A percentile compares a stretch with the other conserved stretches of the same genome.
phyloP scores from a whole-genome alignment of 2,329 filamentous ascomycete genomes.

The Colletotrichum theobromicola region DNA sequence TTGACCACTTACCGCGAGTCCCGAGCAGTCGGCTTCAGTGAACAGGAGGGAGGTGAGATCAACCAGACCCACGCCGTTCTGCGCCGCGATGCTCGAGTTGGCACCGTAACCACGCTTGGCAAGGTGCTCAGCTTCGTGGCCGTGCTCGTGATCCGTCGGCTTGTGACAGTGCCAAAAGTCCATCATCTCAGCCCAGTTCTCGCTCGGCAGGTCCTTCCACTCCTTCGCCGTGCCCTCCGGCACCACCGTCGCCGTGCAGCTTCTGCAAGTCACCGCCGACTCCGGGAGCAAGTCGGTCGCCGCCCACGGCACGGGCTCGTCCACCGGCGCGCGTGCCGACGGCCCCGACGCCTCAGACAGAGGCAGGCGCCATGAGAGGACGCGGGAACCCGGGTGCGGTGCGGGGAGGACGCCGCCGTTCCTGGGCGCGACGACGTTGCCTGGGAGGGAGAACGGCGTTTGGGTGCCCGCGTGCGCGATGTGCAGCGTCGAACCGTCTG shows the following conservation, averaged over 20 bases:
- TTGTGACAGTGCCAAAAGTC: slow-evolving; percentile 99
- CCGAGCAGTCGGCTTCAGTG: slow-evolving; percentile 66
- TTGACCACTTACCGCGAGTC: slow-evolving; percentile 39
- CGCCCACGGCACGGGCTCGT: slow-evolving; percentile 58
- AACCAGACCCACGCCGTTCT: slow-evolving; percentile 74
- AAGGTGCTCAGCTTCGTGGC: slow-evolving; percentile 48
- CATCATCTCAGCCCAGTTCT: slow-evolving; percentile 99
- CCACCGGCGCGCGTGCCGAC: slow-evolving; percentile 18
- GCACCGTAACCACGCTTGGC: slow-evolving; percentile 82
- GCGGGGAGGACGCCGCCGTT: slow-evolving; percentile 38
- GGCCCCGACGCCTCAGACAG: slow-evolving; percentile 25
- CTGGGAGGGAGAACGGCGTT: slow-evolving; percentile 47
- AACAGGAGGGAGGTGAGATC: slow-evolving; percentile 82
- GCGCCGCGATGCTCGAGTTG: slow-evolving; percentile 73
- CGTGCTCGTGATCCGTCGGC: slow-evolving; percentile 64
- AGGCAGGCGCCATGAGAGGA: slow-evolving; percentile 61
- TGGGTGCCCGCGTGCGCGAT: slow-evolving; percentile 50
- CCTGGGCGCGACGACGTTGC: slow-evolving; percentile 34
- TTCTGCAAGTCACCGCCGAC: slow-evolving; percentile 48
- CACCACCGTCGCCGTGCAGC: slow-evolving; percentile 45
- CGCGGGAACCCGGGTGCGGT: slow-evolving; percentile 25
- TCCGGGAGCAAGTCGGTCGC: slow-evolving; percentile 50
- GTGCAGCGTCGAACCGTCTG: slow-evolving; percentile 49
- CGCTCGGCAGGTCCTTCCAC: slow-evolving; percentile 95
- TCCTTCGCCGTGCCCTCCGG: slow-evolving; percentile 41